Conservation (phyloP, 2,329 filamentous ascomycete species). For the Penicillium vulpinum region DNA sequence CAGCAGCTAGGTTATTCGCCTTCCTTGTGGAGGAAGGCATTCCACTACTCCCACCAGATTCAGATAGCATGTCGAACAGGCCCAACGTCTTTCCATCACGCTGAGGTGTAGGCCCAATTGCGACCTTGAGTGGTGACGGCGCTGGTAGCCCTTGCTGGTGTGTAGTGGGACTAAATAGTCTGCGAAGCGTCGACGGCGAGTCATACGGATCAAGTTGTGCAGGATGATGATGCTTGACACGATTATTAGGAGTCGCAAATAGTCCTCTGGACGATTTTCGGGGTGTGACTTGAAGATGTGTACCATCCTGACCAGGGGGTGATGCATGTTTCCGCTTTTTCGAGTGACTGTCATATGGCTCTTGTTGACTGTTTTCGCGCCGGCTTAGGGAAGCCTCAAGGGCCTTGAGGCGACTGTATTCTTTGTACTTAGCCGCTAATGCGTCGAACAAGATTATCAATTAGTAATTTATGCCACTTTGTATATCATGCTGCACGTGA, state of each 20-base stretch:
- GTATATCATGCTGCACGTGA: background rate
- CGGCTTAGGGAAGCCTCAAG: constrained; percentile 28
- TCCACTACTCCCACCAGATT: constrained; percentile 39
- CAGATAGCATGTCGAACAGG: constrained; percentile 50
- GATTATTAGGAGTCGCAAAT: constrained; percentile 35
- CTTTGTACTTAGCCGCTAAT: constrained; percentile 50
- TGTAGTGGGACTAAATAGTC: constrained; percentile 39
- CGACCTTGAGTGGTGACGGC: constrained; percentile 39
- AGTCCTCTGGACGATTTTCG: constrained; percentile 35
- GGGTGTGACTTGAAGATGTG: constrained; percentile 31
- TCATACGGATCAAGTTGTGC: constrained; percentile 48
- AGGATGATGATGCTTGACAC: constrained; percentile 39
- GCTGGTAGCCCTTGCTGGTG: constrained; percentile 30
- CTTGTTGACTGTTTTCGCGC: constrained; percentile 22
- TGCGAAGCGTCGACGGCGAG: constrained; percentile 41
- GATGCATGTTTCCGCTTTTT: constrained; percentile 38
- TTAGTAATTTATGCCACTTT: background rate
- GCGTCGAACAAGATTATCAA: too few species aligned
- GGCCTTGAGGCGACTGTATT: constrained; percentile 46
- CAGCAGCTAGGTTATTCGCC: constrained; percentile 28
- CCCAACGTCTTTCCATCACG: constrained; percentile 51
- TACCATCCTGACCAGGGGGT: constrained; percentile 25
- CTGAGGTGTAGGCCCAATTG: constrained; percentile 51
- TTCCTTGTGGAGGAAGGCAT: constrained; percentile 35
- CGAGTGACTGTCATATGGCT: constrained; percentile 17